Evolutionary conservation across 2,329 filamentous ascomycete genomes (phyloP), one percentile per base, ranked within the genome.

Genomic region (Penicillium sp.): DNA sequence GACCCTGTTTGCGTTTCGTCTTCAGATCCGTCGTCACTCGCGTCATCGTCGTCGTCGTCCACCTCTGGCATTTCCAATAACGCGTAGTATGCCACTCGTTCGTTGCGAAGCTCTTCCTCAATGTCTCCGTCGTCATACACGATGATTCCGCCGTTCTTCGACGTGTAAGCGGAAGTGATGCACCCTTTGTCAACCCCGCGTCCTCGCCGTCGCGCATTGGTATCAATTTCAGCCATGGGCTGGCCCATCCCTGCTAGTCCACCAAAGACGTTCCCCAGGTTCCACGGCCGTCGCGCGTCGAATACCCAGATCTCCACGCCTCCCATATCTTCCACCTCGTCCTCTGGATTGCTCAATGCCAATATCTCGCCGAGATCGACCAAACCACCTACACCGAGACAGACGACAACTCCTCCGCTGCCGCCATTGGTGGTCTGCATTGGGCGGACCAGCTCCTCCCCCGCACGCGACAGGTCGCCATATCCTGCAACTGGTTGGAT

Each of bases 111-210:
- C 34, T 92, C 90, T 64, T 93, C 89, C 64, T 93, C 89, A 50
- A 99, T 92, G 72, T 99, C 94, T 1, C 93, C 94, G 70, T 97
- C 94, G 69, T 97, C 94, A 72, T 94, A 96, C 2, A 97, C 92
- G 59, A 99, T 85, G 41, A 99, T 89, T 0, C 94, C 94, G 19
- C 93, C 93, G 68, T 84, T 88, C 31, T 91, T 89, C 5, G 90
- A 86, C 62, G 84, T 87, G 71, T 95, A 97, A 0, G 82, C 78
- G 15, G 85, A 83, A 27, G 84, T 81, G 50, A 97, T 84, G 55
- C 85, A 85, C 1, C 92, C 93, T 44, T 85, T 85, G 21, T 84
- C 82, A 3, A 96, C 85, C 9, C 92, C 92, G 11, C 75, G 69
- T 7, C 84, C 84, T 60, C 82, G 83, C 60, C 82, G 79, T 67